Base-by-base conservation (phyloP, 192 early-diverging fungal species). In the Coemansia guatemalensis region DNA sequence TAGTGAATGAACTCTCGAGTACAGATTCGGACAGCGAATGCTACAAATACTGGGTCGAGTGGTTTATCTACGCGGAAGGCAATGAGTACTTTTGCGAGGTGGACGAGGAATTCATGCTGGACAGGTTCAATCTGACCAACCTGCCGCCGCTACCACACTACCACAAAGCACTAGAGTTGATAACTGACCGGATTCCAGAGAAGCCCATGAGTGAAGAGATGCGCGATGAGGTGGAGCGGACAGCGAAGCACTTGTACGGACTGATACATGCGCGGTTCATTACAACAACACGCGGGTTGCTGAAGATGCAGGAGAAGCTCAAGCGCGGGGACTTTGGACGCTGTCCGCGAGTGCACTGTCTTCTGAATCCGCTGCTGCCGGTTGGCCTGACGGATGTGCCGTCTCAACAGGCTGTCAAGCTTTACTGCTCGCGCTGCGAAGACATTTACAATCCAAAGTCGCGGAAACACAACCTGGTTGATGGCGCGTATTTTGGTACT, bases 51-150 rank as follows among this genome's bases (percentile, higher is more conserved):
- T 97, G 95, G 95, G 87, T 95, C 49, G 95, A 98, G 73, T 94
- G 93, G 92, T 99, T 98, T 70, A 86, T 90, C 64, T 84, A 84
- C 24, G 87, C 88, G 30, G 92, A 93, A 61, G 97, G 96, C 50
- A 95, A 97, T 71, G 97, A 99, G 73, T 94, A 95, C 71, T 98
- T 95, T 84, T 97, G 94, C 80, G 92, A 95, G 52, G 91, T 99
- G n/a, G 97, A 99, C 72, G 93, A 94, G 68, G 95, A 97, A 14
- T 99, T 94, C 75, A 93, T 99, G 56, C 78, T 92, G 56, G 97
- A 99, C 84, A 83, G 93, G 47, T 99, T 99, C 86, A 99, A 99
- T 73, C 82, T 99, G 62, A 96, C 97, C 3, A 95, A 95, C 25
- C 84, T 99, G 41, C 88, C 87, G 66, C 78, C 84, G 24, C 93